Percentiles rank a stretch among this genome's conserved stretches.
Evolutionary conservation across 352 stramenopile genomes (phyloP).

Genomic region (Phytophthora crassamura): DNA sequence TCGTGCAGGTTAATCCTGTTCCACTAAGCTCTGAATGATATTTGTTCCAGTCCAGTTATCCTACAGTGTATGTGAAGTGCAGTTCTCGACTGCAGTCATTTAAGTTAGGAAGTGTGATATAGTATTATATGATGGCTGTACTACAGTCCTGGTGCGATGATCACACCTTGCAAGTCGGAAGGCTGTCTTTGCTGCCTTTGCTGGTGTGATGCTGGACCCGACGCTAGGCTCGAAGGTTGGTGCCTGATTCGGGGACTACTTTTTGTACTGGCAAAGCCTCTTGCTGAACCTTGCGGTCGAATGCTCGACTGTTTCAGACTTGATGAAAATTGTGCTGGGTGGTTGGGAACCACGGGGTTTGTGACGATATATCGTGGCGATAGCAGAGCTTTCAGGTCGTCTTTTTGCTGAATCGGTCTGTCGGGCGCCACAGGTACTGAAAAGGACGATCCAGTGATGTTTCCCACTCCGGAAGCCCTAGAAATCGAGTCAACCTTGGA

Average conservation of each 20-base stretch:
- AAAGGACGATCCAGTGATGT: not conserved
- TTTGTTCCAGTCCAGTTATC: too few species aligned
- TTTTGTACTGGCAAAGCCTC: conserved; percentile 14
- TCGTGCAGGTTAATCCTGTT: too few species aligned
- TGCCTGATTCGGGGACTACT: conserved; percentile 19
- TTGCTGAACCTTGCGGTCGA: conserved; percentile 24
- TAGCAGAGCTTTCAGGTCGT: conserved; percentile 30
- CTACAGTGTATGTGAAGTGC: too few species aligned
- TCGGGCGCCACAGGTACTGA: not conserved
- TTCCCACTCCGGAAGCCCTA: not conserved
- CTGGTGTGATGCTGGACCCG: conserved; percentile 10
- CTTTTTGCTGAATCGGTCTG: conserved; percentile 4
- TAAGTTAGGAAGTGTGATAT: too few species aligned
- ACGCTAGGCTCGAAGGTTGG: conserved; percentile 16
- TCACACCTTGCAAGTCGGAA: conserved; percentile 17
- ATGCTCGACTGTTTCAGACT: conserved; percentile 27
- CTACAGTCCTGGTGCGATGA: conserved; percentile 14
- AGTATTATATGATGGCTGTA: too few species aligned
- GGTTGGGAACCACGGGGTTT: conserved; percentile 10
- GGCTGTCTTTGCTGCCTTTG: conserved; percentile 21
- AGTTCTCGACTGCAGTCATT: too few species aligned
- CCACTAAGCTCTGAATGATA: too few species aligned
- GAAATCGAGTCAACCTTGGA: conserved; percentile 10
- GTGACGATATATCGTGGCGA: conserved; percentile 33
- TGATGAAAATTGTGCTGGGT: conserved; percentile 14